Base-by-base conservation (phyloP, 108 stramenopile species). In the Stephanodiscus minutulus region DNA sequence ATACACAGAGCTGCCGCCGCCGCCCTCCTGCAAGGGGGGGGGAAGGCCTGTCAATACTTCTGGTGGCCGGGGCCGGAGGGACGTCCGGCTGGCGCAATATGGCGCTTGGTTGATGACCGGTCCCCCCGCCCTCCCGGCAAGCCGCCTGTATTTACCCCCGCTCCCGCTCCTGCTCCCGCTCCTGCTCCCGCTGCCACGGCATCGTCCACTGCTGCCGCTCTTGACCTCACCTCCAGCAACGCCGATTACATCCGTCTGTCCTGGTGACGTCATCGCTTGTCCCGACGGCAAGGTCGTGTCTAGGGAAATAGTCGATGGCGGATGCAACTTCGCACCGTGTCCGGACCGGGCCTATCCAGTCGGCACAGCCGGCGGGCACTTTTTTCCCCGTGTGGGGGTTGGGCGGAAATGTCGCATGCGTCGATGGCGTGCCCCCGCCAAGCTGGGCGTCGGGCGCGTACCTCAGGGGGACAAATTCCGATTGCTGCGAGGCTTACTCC, bases 371-470 rank as follows among this genome's bases (percentile, higher is more conserved):
- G n/a, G n/a, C n/a, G 48, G 49, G 22, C 17, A 59, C 58, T 79
- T 44, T 46, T 79, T 44, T 20, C 78, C 78, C 27, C n/a, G 60
- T 72, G 20, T 79, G 78, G 78, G 78, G 56, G 21, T 29, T 35
- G 6, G 56, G 48, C 35, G 78, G 78, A 11, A 18, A 29, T 36
- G 37, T 54, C 28, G 22, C 27, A 15, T 79, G 78, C 29, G 35
- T 70, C 28, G 66, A 66, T 52, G 62, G 61, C 24, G 12, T 15
- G 18, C 2, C 15, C 7, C 77, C 77, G 31, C 78, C 78, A 57
- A 71, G 33, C 63, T 79, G 78, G 78, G 78, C 71, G 13, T 54
- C 53, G 62, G 78, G 78, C 13, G 65, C 71, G 0, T 79, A 79
- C 18, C 53, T 79, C 1, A 79, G 72, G 37, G 56, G 68, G 44